Evolutionary conservation across 1,284 basidiomycete species (phyloP).

Genomic region (Ustilago vetiveriae): DNA sequence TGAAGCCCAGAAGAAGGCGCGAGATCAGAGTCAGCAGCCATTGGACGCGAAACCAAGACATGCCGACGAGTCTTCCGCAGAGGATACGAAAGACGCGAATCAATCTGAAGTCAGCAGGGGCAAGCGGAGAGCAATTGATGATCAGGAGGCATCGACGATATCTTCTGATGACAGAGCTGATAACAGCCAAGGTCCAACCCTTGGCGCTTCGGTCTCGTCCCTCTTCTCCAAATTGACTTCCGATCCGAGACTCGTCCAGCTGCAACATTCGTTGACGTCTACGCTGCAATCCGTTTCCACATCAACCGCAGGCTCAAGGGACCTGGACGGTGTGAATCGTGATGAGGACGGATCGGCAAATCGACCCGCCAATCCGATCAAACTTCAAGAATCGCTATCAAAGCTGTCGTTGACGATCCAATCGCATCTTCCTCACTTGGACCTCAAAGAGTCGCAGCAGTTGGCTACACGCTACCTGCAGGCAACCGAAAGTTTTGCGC

Average conservation of each 20-base stretch:
- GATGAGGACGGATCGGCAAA: constrained; percentile 1
- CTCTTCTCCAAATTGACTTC: constrained; percentile 41
- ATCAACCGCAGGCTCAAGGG: background rate
- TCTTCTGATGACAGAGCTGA: background rate
- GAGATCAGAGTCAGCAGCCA: constrained; percentile 35
- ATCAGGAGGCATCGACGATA: background rate
- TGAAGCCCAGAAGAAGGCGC: constrained; percentile 52
- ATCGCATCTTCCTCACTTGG: constrained; percentile 52
- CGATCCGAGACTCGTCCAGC: constrained; percentile 36
- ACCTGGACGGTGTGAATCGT: constrained; percentile 3
- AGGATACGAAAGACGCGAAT: background rate
- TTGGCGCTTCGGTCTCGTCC: constrained; percentile 32
- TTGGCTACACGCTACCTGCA: constrained; percentile 51
- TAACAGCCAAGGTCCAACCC: constrained; percentile 14
- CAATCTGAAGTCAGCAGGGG: constrained; percentile 37
- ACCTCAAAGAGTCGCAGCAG: constrained; percentile 51
- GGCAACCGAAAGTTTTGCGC: constrained; percentile 49
- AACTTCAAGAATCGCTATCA: constrained; percentile 45
- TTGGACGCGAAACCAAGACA: background rate
- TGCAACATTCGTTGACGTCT: constrained; percentile 38
- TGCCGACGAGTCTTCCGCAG: background rate
- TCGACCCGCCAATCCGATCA: constrained; percentile 15
- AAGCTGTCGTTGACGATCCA: constrained; percentile 51
- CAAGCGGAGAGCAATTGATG: constrained; percentile 35
- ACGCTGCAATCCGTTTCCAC: constrained; percentile 29